Conservation (phyloP, 139 green algal species). For the Picochlorum sp. region DNA sequence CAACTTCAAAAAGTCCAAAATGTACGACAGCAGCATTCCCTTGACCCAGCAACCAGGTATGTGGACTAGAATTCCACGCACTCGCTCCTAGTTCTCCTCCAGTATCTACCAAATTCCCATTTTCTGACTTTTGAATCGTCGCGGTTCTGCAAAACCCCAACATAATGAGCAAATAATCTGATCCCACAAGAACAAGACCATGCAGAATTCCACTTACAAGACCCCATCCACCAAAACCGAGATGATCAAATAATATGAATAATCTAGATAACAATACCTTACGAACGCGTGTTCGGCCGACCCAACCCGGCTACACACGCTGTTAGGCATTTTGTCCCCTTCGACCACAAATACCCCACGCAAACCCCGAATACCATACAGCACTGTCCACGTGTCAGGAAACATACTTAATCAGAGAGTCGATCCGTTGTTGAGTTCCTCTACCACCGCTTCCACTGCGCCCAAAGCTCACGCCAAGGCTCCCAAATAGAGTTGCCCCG, state of each 20-base stretch:
- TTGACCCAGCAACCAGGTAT: background rate
- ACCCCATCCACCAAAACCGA: too few species aligned
- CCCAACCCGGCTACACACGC: too few species aligned
- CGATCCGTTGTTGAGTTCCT: conserved; percentile 4
- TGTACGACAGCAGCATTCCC: conserved; percentile 10
- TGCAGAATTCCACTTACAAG: too few species aligned
- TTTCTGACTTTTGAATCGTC: background rate
- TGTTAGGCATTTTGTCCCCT: too few species aligned
- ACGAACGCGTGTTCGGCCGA: too few species aligned
- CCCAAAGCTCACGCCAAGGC: background rate
- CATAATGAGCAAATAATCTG: too few species aligned
- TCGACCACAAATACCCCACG: background rate
- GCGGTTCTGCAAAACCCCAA: too few species aligned
- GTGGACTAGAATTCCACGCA: conserved; percentile 1
- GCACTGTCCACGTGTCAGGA: background rate
- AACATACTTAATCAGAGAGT: conserved; percentile 2
- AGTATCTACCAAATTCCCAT: conserved; percentile 1
- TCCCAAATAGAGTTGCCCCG: background rate
- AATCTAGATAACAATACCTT: too few species aligned
- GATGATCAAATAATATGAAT: too few species aligned
- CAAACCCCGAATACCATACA: too few species aligned
- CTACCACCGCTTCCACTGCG: background rate
- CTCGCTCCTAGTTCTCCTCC: background rate
- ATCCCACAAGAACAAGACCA: too few species aligned
- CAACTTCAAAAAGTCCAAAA: conserved; percentile 16